Percentiles rank a stretch among this genome's conserved stretches.
Evolutionary conservation across 805 yeast genomes (phyloP).

Genomic region (Zygosaccharomyces lentus): DNA sequence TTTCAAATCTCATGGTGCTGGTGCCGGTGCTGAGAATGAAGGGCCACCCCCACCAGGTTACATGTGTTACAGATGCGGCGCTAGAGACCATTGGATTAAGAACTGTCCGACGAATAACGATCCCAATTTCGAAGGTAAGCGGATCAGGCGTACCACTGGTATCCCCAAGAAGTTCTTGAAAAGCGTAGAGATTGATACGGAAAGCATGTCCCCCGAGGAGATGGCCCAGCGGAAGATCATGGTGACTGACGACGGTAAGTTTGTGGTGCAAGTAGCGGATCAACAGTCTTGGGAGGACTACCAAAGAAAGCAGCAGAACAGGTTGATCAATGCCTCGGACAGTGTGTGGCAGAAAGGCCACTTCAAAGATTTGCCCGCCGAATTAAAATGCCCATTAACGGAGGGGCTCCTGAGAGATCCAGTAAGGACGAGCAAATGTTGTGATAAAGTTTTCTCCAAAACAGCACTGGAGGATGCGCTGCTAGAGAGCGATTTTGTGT

Average conservation of each 20-base stretch:
- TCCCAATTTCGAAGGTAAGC: constrained; percentile 89
- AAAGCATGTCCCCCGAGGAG: constrained; percentile 61
- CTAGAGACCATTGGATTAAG: constrained; percentile 91
- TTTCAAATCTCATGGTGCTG: constrained; percentile 35
- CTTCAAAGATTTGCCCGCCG: constrained; percentile 45
- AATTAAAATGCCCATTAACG: constrained; percentile 66
- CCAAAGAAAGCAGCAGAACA: constrained; percentile 55
- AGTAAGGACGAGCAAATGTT: constrained; percentile 75
- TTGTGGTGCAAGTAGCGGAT: constrained; percentile 95
- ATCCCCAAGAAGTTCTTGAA: constrained; percentile 90
- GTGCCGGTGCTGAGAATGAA: constrained; percentile 41
- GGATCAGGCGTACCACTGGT: constrained; percentile 92
- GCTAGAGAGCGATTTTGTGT: constrained; percentile 78
- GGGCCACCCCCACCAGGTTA: constrained; percentile 90
- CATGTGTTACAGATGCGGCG: constrained; percentile 94
- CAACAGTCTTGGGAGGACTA: constrained; percentile 82
- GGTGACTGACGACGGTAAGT: constrained; percentile 92
- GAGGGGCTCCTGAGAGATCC: constrained; percentile 64
- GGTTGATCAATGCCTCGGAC: constrained; percentile 39
- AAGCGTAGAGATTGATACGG: constrained; percentile 54
- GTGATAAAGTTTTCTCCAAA: constrained; percentile 54
- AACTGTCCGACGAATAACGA: constrained; percentile 93
- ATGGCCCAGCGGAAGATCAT: constrained; percentile 56
- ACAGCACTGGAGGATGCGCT: constrained; percentile 60
- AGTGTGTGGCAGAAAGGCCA: constrained; percentile 45